Percentiles rank a stretch among this genome's conserved stretches.
Evolutionary conservation across 805 yeast species (phyloP).

Genomic region (Barnettozyma vustinii): DNA sequence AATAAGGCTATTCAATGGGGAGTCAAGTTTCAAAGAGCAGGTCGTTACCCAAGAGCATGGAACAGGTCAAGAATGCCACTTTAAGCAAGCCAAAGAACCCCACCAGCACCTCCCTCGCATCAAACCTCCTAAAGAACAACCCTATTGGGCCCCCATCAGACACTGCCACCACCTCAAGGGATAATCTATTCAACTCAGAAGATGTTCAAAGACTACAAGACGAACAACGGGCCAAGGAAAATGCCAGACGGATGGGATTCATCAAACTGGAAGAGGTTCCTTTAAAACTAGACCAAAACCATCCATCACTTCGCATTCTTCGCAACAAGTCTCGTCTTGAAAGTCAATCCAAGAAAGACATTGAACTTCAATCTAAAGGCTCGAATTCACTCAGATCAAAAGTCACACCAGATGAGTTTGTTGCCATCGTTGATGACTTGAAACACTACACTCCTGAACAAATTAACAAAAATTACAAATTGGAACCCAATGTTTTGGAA

Average conservation of each 20-base stretch:
- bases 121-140: neutral
- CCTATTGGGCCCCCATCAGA: neutral
- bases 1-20: slow-evolving; percentile 6
- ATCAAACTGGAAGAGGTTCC: slow-evolving; percentile 17
- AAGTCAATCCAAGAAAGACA: slow-evolving; percentile 5
- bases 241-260: slow-evolving; percentile 15
- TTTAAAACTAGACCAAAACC: slow-evolving; percentile 14
- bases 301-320: slow-evolving; percentile 17
- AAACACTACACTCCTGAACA: slow-evolving; percentile 12
- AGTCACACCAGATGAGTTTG: slow-evolving; percentile 14
- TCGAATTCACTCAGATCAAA: neutral
- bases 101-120: neutral
- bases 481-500: slow-evolving; percentile 4
- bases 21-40: slow-evolving; percentile 9
- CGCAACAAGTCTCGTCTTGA: slow-evolving; percentile 15
- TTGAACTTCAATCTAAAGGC: neutral
- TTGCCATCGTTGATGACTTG: slow-evolving; percentile 18
- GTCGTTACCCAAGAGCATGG: slow-evolving; percentile 4
- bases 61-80: neutral
- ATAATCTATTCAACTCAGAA: slow-evolving; percentile 2
- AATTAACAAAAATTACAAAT: slow-evolving; percentile 11
- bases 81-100: neutral
- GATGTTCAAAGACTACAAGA: slow-evolving; percentile 17
- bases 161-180: neutral
- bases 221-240: slow-evolving; percentile 5